Conservation (phyloP, 192 early-diverging fungal genomes). For the Backusella psychrophila region DNA sequence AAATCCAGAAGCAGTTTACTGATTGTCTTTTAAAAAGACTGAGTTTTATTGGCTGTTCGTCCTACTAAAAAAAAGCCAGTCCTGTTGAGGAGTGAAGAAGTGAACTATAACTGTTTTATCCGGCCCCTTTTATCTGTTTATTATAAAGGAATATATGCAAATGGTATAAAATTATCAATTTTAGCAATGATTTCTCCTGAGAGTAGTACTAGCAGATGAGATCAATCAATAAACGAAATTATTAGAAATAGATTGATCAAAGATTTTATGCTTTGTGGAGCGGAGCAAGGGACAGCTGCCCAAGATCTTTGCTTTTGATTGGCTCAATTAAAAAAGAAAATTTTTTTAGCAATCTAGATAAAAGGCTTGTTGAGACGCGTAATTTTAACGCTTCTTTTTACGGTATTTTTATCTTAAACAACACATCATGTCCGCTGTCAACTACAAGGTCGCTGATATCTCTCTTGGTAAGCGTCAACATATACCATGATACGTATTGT, state of each 20-base stretch:
- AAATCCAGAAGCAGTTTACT: background rate
- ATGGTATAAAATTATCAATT: background rate
- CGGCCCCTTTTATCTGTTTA: background rate
- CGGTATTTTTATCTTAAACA: background rate
- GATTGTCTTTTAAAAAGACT: background rate
- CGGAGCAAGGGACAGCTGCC: conserved; percentile 3
- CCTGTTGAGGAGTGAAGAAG: background rate
- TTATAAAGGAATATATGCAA: background rate
- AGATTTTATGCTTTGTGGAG: conserved; percentile 4
- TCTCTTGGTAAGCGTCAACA: conserved; percentile 80
- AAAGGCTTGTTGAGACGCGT: background rate
- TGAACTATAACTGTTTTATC: background rate
- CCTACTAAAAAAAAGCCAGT: conserved; percentile 6
- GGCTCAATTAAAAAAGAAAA: conserved; percentile 4
- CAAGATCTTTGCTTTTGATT: background rate
- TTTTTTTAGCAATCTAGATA: conserved; percentile 12
- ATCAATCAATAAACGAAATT: background rate
- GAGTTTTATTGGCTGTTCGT: conserved; percentile 4
- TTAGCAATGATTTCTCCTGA: background rate
- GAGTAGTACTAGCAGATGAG: background rate
- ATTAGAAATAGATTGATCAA: conserved; percentile 7
- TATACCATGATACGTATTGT: conserved; percentile 68
- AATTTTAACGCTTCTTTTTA: conserved; percentile 10
- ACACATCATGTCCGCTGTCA: background rate
- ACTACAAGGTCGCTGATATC: conserved; percentile 79